These are phyloP conservation scores for Nematodospora valgi DNA, from an alignment of 805 yeast species.

Conservation along the genomic window DNA sequence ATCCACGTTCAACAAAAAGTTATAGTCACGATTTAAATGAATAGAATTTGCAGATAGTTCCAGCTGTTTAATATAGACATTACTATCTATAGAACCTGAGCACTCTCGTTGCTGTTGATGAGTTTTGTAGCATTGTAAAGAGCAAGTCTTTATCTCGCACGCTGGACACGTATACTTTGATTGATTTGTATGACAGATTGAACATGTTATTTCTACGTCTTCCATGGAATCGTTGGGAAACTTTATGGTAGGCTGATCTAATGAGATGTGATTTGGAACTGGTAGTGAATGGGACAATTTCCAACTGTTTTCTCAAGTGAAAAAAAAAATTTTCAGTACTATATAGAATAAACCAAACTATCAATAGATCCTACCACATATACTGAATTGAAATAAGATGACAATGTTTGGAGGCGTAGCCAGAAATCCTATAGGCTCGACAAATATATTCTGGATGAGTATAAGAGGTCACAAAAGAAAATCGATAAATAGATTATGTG, in stretches of 20 bases:
- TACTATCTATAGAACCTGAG: constrained; percentile 61
- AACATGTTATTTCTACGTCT: constrained; percentile 15
- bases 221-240: too few species aligned
- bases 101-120: constrained; percentile 68
- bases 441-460: constrained; percentile 2
- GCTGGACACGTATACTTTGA: constrained; percentile 80
- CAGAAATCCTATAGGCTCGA: too few species aligned
- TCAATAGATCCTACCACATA: too few species aligned
- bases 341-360: too few species aligned
- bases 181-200: constrained; percentile 31
- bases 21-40: constrained; percentile 79
- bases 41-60: constrained; percentile 37
- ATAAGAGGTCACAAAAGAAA: constrained; percentile 4
- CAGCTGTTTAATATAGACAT: constrained; percentile 50
- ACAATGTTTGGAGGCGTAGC: too few species aligned
- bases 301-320: too few species aligned
- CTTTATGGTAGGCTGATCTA: too few species aligned
- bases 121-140: constrained; percentile 61
- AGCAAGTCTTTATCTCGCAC: constrained; percentile 66
- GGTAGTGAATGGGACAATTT: too few species aligned
- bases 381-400: too few species aligned
- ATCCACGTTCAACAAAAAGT: constrained; percentile 60
- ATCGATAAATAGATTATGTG: constrained; percentile 2
- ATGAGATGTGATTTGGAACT: too few species aligned
- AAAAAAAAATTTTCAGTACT: too few species aligned